These are phyloP conservation scores for Yamadazyma friedrichii DNA, from an alignment of 1,139 yeast species.

Conservation along the genomic window DNA sequence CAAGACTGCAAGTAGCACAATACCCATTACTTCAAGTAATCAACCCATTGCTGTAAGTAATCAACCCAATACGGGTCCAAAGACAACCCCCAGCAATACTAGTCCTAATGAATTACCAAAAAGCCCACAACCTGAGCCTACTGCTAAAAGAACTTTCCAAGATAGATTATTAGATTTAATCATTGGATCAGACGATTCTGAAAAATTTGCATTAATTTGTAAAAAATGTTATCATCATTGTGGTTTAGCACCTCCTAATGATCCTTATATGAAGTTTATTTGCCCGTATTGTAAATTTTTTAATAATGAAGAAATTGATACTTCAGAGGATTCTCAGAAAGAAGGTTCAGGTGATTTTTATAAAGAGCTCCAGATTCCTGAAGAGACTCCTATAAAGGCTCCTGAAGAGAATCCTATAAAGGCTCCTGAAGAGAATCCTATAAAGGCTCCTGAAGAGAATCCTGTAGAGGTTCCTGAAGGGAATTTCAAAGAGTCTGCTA, in stretches of 20 bases:
- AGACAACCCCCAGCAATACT: too few relatives aligned
- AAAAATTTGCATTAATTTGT: slow-evolving; percentile 77
- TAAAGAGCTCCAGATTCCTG: too few relatives aligned
- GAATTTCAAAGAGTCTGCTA: background rate
- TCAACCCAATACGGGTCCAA: too few relatives aligned
- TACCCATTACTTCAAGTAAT: too few relatives aligned
- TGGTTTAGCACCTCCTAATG: slow-evolving; percentile 74
- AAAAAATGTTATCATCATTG: slow-evolving; percentile 63
- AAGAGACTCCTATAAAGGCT: too few relatives aligned
- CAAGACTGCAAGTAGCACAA: too few relatives aligned
- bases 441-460: too few relatives aligned
- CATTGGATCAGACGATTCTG: slow-evolving; percentile 70
- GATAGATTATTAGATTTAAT: slow-evolving; percentile 53
- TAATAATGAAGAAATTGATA: slow-evolving; percentile 33
- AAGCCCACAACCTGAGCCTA: background rate
- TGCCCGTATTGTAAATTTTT: slow-evolving; percentile 73
- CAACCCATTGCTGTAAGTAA: too few relatives aligned
- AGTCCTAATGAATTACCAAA: background rate
- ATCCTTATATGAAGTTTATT: slow-evolving; percentile 58
- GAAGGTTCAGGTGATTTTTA: background rate
- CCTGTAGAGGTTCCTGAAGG: too few relatives aligned
- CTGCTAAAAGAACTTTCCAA: slow-evolving; percentile 26
- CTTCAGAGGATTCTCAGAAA: background rate
- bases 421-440: too few relatives aligned
- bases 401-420: too few relatives aligned